These are phyloP conservation scores for Penicillium oxalicum DNA, from an alignment of 2,329 filamentous ascomycete species.

Conservation along the genomic window DNA sequence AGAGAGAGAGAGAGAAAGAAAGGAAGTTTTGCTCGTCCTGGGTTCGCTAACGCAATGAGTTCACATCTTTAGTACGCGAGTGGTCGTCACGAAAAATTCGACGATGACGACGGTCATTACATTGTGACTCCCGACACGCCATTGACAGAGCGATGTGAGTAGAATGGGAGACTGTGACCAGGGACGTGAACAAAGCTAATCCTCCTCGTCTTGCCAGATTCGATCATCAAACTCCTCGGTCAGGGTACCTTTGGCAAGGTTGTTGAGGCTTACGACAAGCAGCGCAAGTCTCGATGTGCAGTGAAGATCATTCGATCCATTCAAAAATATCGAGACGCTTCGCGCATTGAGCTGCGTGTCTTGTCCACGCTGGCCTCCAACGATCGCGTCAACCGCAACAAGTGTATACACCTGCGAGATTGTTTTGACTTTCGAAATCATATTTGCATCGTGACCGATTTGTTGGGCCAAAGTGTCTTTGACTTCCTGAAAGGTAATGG, in stretches of 20 bases:
- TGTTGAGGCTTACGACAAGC: conserved; percentile 80
- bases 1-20: too few species aligned
- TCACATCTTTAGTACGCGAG: conserved; percentile 38
- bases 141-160: conserved; percentile 83
- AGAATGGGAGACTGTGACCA: too few species aligned
- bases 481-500: conserved; percentile 94
- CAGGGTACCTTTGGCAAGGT: conserved; percentile 99
- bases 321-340: conserved; percentile 95
- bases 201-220: conserved; percentile 53
- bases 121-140: conserved; percentile 83
- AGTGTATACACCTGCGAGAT: conserved; percentile 92
- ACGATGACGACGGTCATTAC: conserved; percentile 96
- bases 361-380: conserved; percentile 87
- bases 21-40: too few species aligned
- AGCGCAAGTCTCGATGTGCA: conserved; percentile 73
- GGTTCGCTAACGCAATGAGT: neutral
- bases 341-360: conserved; percentile 87
- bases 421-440: conserved; percentile 97
- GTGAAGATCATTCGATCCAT: conserved; percentile 98
- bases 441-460: conserved; percentile 76
- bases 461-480: conserved; percentile 91
- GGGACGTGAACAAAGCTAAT: conserved; percentile 15
- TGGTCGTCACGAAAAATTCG: conserved; percentile 63
- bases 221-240: conserved; percentile 81
- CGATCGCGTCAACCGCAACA: conserved; percentile 84